Conservation (phyloP, 257 asterid genomes). For the Petunia axillaris region DNA sequence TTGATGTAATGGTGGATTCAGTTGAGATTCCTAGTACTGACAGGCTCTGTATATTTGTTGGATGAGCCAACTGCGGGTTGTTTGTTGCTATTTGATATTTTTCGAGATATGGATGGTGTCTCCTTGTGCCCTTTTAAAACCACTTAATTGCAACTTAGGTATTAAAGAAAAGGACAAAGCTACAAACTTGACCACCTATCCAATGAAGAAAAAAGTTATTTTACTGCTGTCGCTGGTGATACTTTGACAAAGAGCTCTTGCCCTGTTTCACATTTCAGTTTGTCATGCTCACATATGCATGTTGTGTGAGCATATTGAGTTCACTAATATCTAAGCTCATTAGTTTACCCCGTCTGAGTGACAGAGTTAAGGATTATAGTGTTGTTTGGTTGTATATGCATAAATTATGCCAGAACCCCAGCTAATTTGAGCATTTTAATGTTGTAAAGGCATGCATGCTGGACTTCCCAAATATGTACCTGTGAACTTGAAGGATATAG, state of each 20-base stretch:
- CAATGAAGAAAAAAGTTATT: neutral
- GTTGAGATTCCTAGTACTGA: neutral
- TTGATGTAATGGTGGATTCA: neutral
- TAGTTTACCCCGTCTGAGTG: neutral
- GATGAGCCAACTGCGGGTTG: neutral
- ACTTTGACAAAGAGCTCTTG: neutral
- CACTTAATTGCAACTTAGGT: neutral
- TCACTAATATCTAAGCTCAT: neutral
- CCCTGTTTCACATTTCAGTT: neutral
- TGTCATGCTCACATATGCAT: neutral
- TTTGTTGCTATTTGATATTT: neutral
- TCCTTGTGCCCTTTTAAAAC: neutral
- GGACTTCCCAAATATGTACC: slow-evolving; percentile 94
- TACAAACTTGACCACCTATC: neutral
- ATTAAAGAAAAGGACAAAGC: neutral
- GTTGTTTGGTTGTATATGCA: neutral
- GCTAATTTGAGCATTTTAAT: slow-evolving; percentile 22
- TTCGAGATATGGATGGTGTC: neutral
- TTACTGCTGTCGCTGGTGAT: slow-evolving; percentile 5
- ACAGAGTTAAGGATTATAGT: neutral
- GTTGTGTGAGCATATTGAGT: neutral
- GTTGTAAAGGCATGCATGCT: slow-evolving; percentile 74
- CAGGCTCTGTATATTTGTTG: neutral
- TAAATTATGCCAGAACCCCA: neutral
- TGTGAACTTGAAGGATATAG: slow-evolving; percentile 81